Percentiles rank a stretch among this genome's conserved stretches.
phyloP scores from a whole-genome alignment of 768 basidiomycete species.

The Termitomyces sp. region DNA sequence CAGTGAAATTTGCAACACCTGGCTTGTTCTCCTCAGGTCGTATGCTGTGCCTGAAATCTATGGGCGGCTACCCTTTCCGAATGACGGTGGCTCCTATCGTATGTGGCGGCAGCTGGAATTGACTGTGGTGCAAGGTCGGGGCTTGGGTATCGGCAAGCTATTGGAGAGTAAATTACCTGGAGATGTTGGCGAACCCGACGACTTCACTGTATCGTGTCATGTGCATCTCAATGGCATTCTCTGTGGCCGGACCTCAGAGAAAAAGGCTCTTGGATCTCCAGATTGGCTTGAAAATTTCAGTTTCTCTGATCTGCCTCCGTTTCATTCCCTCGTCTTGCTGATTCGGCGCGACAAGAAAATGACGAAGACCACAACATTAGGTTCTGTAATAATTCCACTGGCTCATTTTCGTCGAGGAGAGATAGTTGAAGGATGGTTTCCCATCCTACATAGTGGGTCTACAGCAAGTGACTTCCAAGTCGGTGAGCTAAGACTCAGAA shows the following conservation, averaged over 20 bases:
- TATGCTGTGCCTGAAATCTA: conserved; percentile 80
- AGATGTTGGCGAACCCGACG: conserved; percentile 40
- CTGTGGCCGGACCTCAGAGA: conserved; percentile 70
- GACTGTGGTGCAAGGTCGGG: conserved; percentile 66
- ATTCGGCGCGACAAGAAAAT: conserved; percentile 68
- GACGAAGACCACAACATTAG: conserved; percentile 49
- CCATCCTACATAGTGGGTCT: conserved; percentile 51
- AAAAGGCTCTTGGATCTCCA: conserved; percentile 56
- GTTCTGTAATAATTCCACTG: conserved; percentile 59
- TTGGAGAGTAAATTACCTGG: conserved; percentile 25
- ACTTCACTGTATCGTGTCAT: conserved; percentile 74
- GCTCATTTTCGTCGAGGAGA: conserved; percentile 71
- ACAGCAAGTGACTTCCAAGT: conserved; percentile 49
- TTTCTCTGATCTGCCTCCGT: conserved; percentile 74
- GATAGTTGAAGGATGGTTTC: conserved; percentile 80
- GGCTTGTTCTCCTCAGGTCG: conserved; percentile 76
- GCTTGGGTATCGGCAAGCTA: conserved; percentile 50
- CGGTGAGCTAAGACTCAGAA: conserved; percentile 70
- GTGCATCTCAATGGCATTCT: conserved; percentile 63
- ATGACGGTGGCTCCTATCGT: conserved; percentile 73
- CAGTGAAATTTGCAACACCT: conserved; percentile 58
- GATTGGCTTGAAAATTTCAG: conserved; percentile 83
- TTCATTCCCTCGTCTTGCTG: conserved; percentile 60
- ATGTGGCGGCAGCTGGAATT: conserved; percentile 85
- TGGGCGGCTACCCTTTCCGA: conserved; percentile 47